These are phyloP conservation scores for Avena sativa DNA, from an alignment of 176 grass and related monocot genomes.

Conservation along the genomic window DNA sequence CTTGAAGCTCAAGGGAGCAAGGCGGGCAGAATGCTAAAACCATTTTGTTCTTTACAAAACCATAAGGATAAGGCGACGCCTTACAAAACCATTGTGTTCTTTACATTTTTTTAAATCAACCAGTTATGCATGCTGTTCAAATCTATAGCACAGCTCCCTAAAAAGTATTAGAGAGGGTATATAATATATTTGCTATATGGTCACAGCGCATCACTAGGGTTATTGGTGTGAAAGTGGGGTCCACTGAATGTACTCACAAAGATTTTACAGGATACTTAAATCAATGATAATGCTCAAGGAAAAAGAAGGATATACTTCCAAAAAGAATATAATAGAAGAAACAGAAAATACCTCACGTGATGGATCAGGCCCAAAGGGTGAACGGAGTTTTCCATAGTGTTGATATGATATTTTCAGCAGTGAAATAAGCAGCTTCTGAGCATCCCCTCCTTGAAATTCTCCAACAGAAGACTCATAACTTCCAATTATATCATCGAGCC, in stretches of 20 bases:
- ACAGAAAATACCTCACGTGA: constrained; percentile 69
- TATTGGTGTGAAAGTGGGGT: neutral
- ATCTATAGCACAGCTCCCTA: neutral
- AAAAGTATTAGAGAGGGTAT: neutral
- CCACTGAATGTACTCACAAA: neutral
- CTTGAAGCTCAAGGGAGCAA: too few species aligned
- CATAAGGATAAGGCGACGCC: too few species aligned
- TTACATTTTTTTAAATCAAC: neutral
- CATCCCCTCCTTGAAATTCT: constrained; percentile 71
- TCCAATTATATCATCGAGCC: constrained; percentile 79
- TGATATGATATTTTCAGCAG: constrained; percentile 88
- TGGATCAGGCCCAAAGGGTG: constrained; percentile 89
- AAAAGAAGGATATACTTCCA: neutral
- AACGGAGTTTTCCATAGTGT: constrained; percentile 95
- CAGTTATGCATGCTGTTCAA: neutral
- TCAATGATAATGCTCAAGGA: constrained; percentile 4
- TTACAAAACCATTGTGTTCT: too few species aligned
- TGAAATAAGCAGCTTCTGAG: constrained; percentile 71
- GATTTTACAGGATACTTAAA: neutral
- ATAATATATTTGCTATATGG: constrained; percentile 8
- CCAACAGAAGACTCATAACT: constrained; percentile 56
- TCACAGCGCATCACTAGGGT: neutral
- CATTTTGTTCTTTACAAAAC: too few species aligned
- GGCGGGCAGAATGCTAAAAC: too few species aligned
- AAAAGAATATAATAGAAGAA: neutral